phyloP scores from a whole-genome alignment of 2,329 filamentous ascomycete genomes.

The Canariomyces notabilis region DNA sequence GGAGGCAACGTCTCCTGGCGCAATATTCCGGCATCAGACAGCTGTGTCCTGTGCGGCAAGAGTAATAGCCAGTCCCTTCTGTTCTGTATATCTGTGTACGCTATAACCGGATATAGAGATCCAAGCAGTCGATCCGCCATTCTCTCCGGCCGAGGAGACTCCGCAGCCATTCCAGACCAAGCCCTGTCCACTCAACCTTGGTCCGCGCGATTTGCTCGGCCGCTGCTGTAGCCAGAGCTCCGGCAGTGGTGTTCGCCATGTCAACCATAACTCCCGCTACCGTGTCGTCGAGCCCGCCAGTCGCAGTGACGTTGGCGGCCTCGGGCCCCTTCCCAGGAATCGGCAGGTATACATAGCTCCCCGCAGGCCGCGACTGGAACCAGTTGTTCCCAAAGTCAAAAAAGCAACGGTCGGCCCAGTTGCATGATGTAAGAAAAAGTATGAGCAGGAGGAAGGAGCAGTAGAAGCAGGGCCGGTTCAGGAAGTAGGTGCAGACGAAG shows the following conservation, averaged over 20 bases:
- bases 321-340: slow-evolving; percentile 16
- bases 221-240: slow-evolving; percentile 61
- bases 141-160: slow-evolving; percentile 76
- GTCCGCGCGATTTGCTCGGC: slow-evolving; percentile 55
- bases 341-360: slow-evolving; percentile 27
- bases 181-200: slow-evolving; percentile 64
- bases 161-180: slow-evolving; percentile 81
- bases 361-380: slow-evolving; percentile 72
- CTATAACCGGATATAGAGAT: slow-evolving; percentile 75
- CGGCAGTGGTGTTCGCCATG: slow-evolving; percentile 64
- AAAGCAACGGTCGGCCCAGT: slow-evolving; percentile 86
- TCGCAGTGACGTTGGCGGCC: slow-evolving; percentile 29
- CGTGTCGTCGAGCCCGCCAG: slow-evolving; percentile 43
- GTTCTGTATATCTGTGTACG: neutral
- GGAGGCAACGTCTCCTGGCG: too few relatives aligned
- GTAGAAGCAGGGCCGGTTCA: slow-evolving; percentile 96
- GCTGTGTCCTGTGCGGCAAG: too few relatives aligned
- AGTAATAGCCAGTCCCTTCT: too few relatives aligned
- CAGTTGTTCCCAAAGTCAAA: slow-evolving; percentile 90
- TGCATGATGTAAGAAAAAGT: slow-evolving; percentile 85
- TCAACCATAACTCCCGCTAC: slow-evolving; percentile 36
- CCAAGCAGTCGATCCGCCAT: slow-evolving; percentile 87
- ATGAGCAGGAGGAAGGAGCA: slow-evolving; percentile 94
- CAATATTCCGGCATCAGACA: too few relatives aligned
- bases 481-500: slow-evolving; percentile 89